Conservation (phyloP, 2,329 filamentous ascomycete species). For the Decorospora gaudefroyi region DNA sequence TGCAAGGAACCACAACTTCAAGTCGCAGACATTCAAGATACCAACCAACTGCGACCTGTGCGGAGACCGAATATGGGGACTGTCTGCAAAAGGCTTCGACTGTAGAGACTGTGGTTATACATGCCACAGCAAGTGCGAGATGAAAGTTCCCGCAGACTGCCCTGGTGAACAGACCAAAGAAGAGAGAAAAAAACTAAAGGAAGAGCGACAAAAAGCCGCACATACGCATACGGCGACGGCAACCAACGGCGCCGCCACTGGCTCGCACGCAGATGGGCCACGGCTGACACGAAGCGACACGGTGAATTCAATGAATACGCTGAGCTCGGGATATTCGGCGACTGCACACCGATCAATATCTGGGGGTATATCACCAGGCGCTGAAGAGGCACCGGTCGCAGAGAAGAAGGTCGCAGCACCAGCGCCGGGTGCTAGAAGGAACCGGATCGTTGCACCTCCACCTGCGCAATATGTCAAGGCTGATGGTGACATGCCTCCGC, state of each 20-base stretch:
- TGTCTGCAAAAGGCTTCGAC: constrained; percentile 95
- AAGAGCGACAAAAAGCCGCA: constrained; percentile 78
- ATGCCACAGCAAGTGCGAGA: constrained; percentile 97
- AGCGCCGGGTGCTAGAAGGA: constrained; percentile 53
- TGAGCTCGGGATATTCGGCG: constrained; percentile 84
- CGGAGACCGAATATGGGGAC: constrained; percentile 93
- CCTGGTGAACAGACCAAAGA: constrained; percentile 93
- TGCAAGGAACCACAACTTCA: constrained; percentile 95
- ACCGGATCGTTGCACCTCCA: constrained; percentile 83
- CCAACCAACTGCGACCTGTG: constrained; percentile 98
- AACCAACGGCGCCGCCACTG: constrained; percentile 50
- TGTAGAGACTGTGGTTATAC: constrained; percentile 97
- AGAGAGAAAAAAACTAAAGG: constrained; percentile 91
- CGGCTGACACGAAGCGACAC: constrained; percentile 79
- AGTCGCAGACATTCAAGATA: constrained; percentile 98
- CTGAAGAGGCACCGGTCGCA: constrained; percentile 53
- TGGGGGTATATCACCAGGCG: constrained; percentile 58
- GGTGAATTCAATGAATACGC: constrained; percentile 73
- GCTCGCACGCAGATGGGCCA: constrained; percentile 66
- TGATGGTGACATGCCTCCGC: constrained; percentile 54
- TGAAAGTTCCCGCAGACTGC: constrained; percentile 96
- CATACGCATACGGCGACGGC: constrained; percentile 63
- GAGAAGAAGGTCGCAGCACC: constrained; percentile 44
- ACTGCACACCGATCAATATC: constrained; percentile 77
- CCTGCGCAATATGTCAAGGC: constrained; percentile 78